phyloP scores from a whole-genome alignment of 2,329 filamentous ascomycete species.

The Pestalotiopsis fici region DNA sequence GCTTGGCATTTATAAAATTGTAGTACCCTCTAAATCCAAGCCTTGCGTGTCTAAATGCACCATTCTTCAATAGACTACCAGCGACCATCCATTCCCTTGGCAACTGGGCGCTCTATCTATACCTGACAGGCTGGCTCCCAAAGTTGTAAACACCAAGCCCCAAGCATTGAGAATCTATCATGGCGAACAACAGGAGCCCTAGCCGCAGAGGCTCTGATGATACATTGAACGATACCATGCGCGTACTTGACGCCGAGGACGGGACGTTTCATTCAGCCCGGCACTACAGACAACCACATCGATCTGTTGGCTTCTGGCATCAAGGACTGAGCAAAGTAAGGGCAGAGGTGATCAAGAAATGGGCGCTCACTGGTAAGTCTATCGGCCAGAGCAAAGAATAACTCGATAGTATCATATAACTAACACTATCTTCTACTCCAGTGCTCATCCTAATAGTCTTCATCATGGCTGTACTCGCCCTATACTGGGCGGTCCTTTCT shows the following conservation, averaged over 20 bases:
- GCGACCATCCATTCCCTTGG: no score
- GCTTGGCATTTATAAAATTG: not conserved
- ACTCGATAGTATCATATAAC: not conserved
- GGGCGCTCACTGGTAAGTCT: not conserved
- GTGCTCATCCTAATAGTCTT: slow-evolving; percentile 55
- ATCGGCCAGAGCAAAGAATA: not conserved
- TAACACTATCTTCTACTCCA: slow-evolving; percentile 15
- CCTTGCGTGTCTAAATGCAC: not conserved
- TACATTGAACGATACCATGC: not conserved
- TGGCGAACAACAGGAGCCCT: not conserved
- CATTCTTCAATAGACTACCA: no score
- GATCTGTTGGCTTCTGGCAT: not conserved
- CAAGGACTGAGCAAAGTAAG: not conserved
- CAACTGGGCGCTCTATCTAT: no score
- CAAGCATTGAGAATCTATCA: not conserved
- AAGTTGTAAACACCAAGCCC: no score
- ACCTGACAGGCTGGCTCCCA: no score
- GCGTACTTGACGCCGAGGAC: not conserved
- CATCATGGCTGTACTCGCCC: slow-evolving; percentile 55
- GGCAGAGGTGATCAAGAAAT: not conserved
- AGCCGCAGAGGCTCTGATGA: not conserved
- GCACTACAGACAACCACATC: not conserved
- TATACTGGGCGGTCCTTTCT: slow-evolving; percentile 64
- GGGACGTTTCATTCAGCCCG: not conserved
- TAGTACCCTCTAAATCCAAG: not conserved